Conservation (phyloP, 352 stramenopile genomes). For the Pythium brachiatum region DNA sequence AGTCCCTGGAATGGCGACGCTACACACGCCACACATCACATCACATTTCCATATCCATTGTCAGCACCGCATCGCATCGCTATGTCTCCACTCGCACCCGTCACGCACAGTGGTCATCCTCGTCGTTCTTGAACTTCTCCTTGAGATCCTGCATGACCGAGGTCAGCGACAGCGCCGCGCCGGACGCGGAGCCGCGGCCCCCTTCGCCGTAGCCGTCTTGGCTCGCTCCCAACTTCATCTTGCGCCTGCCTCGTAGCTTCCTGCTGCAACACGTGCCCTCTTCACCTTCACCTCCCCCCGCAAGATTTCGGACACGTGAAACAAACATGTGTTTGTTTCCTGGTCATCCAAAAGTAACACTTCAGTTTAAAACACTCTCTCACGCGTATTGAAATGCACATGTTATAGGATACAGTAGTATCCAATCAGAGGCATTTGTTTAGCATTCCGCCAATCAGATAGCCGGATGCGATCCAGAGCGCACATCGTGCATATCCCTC, state of each 20-base stretch:
- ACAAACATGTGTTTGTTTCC: conserved; percentile 12
- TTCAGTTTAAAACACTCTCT: conserved; percentile 19
- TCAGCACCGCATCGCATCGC: neutral
- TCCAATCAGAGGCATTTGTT: neutral
- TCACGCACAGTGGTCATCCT: conserved; percentile 88
- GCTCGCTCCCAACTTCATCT: conserved; percentile 59
- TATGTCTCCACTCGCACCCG: neutral
- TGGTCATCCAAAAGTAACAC: neutral
- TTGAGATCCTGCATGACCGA: conserved; percentile 94
- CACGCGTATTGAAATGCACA: neutral
- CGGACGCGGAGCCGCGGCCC: conserved; percentile 29
- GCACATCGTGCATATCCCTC: conserved; percentile 11
- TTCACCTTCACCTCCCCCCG: conserved; percentile 19
- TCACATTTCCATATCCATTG: too few species aligned
- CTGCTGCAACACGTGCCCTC: conserved; percentile 20
- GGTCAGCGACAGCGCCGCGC: conserved; percentile 57
- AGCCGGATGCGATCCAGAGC: neutral
- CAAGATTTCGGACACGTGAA: conserved; percentile 27
- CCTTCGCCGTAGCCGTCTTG: conserved; percentile 53
- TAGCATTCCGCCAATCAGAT: conserved; percentile 16
- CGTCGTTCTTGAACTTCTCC: conserved; percentile 99
- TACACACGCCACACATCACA: conserved; percentile 20
- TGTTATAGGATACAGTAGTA: neutral
- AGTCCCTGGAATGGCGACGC: conserved; percentile 93
- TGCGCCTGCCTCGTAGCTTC: conserved; percentile 17